Base-by-base conservation (phyloP, 768 basidiomycete species). In the Hysterangium stoloniferum region DNA sequence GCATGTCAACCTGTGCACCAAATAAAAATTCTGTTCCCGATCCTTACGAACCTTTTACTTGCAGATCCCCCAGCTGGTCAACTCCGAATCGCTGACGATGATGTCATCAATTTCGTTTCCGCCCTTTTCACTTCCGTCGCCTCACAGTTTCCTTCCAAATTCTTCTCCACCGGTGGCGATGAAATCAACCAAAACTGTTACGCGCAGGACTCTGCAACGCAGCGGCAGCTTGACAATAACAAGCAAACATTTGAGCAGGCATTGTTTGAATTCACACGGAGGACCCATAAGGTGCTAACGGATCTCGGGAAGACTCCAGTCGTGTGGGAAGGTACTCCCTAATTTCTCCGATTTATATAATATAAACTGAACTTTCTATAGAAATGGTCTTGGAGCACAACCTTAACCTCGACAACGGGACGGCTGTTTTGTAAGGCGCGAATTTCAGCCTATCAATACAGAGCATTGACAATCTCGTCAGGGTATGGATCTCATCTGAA, bases 151-250 rank as follows among this genome's bases (percentile, higher is more conserved):
- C 76, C 78, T 0, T 78, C 79, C 2, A 70, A 59, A n/a, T 71
- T 86, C 54, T 81, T 93, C 57, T 77, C 78, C 56, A 86, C 87
- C 0, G 91, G 91, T 0, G 90, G 91, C 0, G 90, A 92, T 55
- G 88, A 91, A 57, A 61, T 91, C 53, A 90, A 91, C 52, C 62
- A 64, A 2, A 70, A 70, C 12, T 87, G 86, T 61, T 90, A 87
- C 57, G 61, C 62, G 2, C 61, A 82, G 17, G 89, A 92, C 59
- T 59, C 68, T 1, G 64, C 70, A 54, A 85, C 85, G 0, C 78
- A 80, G 55, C 63, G 67, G 0, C 74, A 77, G 3, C 68, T 91
- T 40, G 67, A 67, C n/a, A 48, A 59, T 2, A 72, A 61, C 19
- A 74, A 73, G 4, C 68, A 68, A 59, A 85, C 79, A 0, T 59